A percentile compares a stretch with the other conserved stretches of the same genome.
Conservation (phyloP, 1,139 yeast genomes). For the Candida albicans region DNA sequence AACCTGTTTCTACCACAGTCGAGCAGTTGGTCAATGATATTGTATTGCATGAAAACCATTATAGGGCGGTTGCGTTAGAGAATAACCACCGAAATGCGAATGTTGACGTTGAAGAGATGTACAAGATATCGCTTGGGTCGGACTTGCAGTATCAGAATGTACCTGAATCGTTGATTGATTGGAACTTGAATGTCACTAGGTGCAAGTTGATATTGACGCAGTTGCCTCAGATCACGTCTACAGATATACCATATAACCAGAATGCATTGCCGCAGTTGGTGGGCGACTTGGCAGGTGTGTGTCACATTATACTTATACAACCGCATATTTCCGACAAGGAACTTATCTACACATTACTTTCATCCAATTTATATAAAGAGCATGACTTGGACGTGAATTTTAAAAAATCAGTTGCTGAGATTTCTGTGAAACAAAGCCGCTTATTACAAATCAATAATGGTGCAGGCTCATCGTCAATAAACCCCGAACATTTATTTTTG, state of each 20-base stretch:
- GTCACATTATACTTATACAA: conserved; percentile 43
- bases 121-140: conserved; percentile 44
- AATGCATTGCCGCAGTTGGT: conserved; percentile 42
- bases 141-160: conserved; percentile 41
- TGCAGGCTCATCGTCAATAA: conserved; percentile 17
- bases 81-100: too few species aligned
- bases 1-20: conserved; percentile 43
- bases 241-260: conserved; percentile 34
- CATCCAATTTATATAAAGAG: conserved; percentile 48
- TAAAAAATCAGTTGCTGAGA: conserved; percentile 51
- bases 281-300: conserved; percentile 44
- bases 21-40: conserved; percentile 49
- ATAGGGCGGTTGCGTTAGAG: conserved; percentile 5
- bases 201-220: conserved; percentile 42
- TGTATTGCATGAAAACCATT: conserved; percentile 40
- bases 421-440: conserved; percentile 51
- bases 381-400: conserved; percentile 47
- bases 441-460: conserved; percentile 37
- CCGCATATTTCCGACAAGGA: conserved; percentile 47
- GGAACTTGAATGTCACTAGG: conserved; percentile 50
- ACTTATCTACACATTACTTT: conserved; percentile 40
- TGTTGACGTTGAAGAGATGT: conserved; percentile 23
- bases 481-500: conserved; percentile 32
- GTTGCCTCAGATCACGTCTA: conserved; percentile 40
- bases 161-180: conserved; percentile 44